Conservation (phyloP, 306 rosid genomes). For the Cyclanthera cordifolia region DNA sequence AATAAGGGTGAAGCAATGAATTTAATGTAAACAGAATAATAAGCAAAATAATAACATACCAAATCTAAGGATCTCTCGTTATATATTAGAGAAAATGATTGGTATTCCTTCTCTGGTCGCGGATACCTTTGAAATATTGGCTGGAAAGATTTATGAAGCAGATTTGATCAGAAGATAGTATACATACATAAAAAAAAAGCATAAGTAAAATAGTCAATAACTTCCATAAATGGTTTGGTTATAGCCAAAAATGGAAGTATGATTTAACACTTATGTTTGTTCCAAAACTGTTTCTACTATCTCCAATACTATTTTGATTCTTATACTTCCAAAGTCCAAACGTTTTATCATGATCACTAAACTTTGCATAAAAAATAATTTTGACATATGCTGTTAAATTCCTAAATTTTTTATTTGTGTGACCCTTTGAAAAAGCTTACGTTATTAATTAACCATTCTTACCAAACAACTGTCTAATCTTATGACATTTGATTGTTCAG, state of each 20-base stretch:
- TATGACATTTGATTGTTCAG: too few species aligned
- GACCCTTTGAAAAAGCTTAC: too few species aligned
- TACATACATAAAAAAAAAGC: constrained; percentile 1
- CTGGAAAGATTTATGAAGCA: constrained; percentile 39
- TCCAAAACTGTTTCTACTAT: neutral
- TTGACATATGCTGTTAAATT: too few species aligned
- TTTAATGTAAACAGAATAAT: neutral
- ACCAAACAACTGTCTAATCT: too few species aligned
- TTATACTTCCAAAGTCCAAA: neutral
- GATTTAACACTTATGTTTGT: neutral
- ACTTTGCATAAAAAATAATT: too few species aligned
- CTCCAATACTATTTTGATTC: neutral
- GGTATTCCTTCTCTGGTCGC: constrained; percentile 95
- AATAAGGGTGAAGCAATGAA: neutral
- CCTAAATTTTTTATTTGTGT: too few species aligned
- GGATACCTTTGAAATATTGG: constrained; percentile 99
- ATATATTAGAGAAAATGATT: constrained; percentile 95
- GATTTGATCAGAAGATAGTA: constrained; percentile 31
- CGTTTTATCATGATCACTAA: neutral
- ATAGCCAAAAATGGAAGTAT: neutral
- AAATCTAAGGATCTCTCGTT: constrained; percentile 87
- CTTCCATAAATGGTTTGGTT: neutral
- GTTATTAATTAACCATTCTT: too few species aligned
- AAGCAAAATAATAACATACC: constrained; percentile 36
- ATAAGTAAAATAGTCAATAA: neutral